Conservation (phyloP, 495 filamentous ascomycete species). For the Neurospora sp. region DNA sequence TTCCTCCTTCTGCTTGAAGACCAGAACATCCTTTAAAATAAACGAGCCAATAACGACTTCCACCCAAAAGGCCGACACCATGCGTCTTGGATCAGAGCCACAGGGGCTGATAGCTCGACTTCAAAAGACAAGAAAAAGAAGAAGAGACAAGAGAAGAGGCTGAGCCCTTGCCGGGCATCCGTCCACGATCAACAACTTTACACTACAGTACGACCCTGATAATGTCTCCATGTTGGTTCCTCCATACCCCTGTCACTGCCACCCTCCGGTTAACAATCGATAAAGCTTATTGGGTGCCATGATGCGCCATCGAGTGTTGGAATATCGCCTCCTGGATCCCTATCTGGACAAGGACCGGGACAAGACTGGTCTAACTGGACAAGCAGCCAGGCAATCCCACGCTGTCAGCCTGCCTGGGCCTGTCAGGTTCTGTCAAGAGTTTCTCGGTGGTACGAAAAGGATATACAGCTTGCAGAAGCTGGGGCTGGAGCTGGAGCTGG, state of each 20-base stretch:
- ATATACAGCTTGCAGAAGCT: neutral
- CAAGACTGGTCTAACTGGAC: neutral
- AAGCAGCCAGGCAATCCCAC: neutral
- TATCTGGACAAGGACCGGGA: neutral
- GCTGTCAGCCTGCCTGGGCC: neutral
- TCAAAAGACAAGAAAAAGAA: neutral
- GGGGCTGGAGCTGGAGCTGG: neutral
- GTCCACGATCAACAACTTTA: neutral
- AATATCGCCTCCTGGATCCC: neutral
- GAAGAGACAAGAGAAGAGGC: neutral
- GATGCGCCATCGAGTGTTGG: neutral
- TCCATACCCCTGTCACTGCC: neutral
- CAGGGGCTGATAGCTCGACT: neutral
- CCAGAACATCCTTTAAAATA: neutral
- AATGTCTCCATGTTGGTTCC: neutral
- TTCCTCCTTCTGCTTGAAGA: neutral
- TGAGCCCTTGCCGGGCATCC: neutral
- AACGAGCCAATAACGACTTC: neutral
- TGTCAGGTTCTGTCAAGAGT: neutral
- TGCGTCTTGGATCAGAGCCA: neutral
- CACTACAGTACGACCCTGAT: neutral
- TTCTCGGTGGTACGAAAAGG: neutral
- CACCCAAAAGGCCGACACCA: neutral
- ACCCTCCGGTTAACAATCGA: neutral
- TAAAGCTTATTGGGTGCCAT: neutral